Evolutionary conservation across 1,139 yeast species (phyloP), one percentile per base, ranked within the genome.

Genomic region (Saccharomyces hybrid): DNA sequence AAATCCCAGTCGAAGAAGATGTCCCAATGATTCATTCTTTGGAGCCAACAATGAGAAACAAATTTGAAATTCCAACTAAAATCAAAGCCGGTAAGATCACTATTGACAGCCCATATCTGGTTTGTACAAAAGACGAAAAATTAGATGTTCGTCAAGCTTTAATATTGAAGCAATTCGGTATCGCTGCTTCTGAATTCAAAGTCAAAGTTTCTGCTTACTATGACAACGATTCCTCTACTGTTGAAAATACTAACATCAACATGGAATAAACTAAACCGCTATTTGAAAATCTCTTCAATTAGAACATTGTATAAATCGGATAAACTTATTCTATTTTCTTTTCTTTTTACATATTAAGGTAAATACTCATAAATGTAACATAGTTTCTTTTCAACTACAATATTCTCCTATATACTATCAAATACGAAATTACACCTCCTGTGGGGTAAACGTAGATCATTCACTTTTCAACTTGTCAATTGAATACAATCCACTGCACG

Each of bases 11-110:
- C 28, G 97, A 90, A 69, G 98, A 93, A 63, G 99, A 93, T 71
- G 93, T 93, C 19, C 97, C 97, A 63, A 83, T 93, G 88, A 86
- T 95, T 11, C 99, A 93, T 70, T 89, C 98, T 5, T 78, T 95
- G 73, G 99, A 93, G 74, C 89, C 90, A 64, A 88, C 96, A 47
- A 74, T 93, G 66, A 84, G 99, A 77, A 87, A 83, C 70, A 86
- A 86, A 68, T 83, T 83, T 63, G 93, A 93, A 69, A 83, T 95
- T 65, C 98, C 99, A 60, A 91, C 98, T 7, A 86, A 82, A 68
- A 86, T 93, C 63, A 88, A 87, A 71, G 79, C 84, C 50, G 99
- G 99, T 70, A 91, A 91, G 71, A 86, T 93, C 59, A 78, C 81
- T 53, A 74, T 93, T 54, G 82, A 81, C 41, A 82, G 83, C 60